Evolutionary conservation across 371 early-diverging fungal species (phyloP), one percentile per base, ranked within the genome.

Genomic region (Mortierella sp.): DNA sequence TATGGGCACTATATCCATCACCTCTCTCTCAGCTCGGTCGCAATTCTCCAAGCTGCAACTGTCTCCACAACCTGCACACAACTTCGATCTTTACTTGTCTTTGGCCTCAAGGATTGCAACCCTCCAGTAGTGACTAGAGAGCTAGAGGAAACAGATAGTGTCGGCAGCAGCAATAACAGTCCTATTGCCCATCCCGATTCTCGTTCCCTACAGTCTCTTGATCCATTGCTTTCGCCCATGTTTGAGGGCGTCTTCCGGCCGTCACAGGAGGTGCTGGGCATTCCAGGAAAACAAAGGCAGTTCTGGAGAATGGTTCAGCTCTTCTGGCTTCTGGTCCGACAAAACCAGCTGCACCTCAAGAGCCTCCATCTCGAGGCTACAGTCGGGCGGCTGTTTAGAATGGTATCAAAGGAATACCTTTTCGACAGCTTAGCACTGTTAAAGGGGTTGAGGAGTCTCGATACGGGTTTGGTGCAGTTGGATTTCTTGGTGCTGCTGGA

Each of bases 371-470:
- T 63, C 9, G 65, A 63, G 34, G 34, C 65, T 19, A 34, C 8
- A 34, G 65, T 34, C 34, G 65, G 65, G 19, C 31, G 21, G 31
- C 34, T 63, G 38, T 34, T 63, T 21, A 19, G 65, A 21, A 63
- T 63, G 65, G 65, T 34, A 6, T 63, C 65, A 31, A 63, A 63
- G 65, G 65, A 63, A 21, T 63, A 34, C 19, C 65, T 63, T 19
- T 63, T 34, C 8, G 34, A 63, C 34, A 63, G 65, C 3, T 1
- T 63, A 31, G 34, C 34, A 6, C 38, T 63, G 34, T 63, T 63
- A 34, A 34, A 21, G 5, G 0, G 34, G 8, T 34, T 63, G 38
- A 21, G 6, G 65, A 63, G 65, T 34, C 31, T 63, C 65, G 65
- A 63, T 8, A 63, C 65, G 7, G 65, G 65, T 16, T 19, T 63